Conservation (phyloP, 2,329 filamentous ascomycete genomes). For the Epichloe elymi region DNA sequence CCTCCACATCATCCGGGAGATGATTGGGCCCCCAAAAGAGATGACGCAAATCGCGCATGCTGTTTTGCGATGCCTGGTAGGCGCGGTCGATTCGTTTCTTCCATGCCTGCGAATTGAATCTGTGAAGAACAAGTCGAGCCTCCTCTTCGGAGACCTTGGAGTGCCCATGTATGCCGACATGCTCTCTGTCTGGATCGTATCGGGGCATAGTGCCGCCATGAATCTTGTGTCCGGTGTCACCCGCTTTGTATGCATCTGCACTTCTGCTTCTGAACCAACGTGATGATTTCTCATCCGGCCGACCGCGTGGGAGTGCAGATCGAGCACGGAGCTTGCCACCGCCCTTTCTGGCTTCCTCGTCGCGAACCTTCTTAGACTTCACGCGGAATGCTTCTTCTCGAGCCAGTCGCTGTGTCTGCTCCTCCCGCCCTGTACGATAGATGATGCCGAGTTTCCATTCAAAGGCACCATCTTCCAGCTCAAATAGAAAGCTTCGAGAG, state of each 20-base stretch:
- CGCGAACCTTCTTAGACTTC: constrained; percentile 73
- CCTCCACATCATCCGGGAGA: constrained; percentile 66
- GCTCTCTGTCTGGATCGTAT: constrained; percentile 70
- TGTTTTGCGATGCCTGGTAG: constrained; percentile 52
- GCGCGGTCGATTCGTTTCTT: constrained; percentile 76
- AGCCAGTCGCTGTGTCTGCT: constrained; percentile 81
- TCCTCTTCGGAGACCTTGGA: constrained; percentile 63
- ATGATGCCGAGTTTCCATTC: constrained; percentile 96
- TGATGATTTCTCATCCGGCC: constrained; percentile 16
- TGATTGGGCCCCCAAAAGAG: constrained; percentile 70
- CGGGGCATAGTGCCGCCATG: constrained; percentile 34
- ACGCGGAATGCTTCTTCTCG: constrained; percentile 80
- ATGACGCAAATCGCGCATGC: constrained; percentile 66
- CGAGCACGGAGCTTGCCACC: constrained; percentile 40
- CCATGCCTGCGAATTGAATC: constrained; percentile 83
- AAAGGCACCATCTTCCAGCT: constrained; percentile 90
- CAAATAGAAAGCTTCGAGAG: constrained; percentile 71
- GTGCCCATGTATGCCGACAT: constrained; percentile 51
- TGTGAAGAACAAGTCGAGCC: constrained; percentile 61
- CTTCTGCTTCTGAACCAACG: constrained; percentile 41
- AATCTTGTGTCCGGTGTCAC: constrained; percentile 17
- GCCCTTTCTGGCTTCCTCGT: constrained; percentile 49
- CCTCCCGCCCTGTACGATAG: constrained; percentile 74
- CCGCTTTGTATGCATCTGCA: constrained; percentile 29
- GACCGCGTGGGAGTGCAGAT: constrained; percentile 32